Conservation (phyloP, 768 basidiomycete genomes). For the Pisolithus tinctorius region DNA sequence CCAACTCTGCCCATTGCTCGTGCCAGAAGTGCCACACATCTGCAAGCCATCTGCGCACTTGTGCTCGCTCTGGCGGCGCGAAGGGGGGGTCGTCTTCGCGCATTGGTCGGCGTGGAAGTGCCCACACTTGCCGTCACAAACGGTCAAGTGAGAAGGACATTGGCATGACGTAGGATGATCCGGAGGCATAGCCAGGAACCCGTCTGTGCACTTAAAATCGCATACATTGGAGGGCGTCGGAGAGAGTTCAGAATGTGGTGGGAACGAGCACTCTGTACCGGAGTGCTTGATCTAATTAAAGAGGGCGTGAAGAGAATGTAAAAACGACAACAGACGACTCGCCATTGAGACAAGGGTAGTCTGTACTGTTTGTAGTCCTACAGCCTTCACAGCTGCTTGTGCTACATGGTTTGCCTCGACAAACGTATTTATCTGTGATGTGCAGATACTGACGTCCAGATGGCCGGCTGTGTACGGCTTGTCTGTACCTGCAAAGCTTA, state of each 20-base stretch:
- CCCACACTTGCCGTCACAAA: slow-evolving; percentile 28
- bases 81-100: slow-evolving; percentile 6
- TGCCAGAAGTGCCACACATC: slow-evolving; percentile 20
- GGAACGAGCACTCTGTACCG: slow-evolving; percentile 25
- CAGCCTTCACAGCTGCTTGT: slow-evolving; percentile 15
- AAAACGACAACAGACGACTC: not conserved
- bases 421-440: slow-evolving; percentile 20
- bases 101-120: slow-evolving; percentile 16
- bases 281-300: slow-evolving; percentile 16
- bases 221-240: slow-evolving; percentile 18
- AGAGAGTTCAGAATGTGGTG: slow-evolving; percentile 19
- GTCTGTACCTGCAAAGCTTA: slow-evolving; percentile 4
- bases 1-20: slow-evolving; percentile 15
- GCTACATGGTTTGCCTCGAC: slow-evolving; percentile 18
- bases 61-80: slow-evolving; percentile 12
- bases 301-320: not conserved
- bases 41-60: slow-evolving; percentile 17
- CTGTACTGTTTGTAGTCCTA: slow-evolving; percentile 19
- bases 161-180: slow-evolving; percentile 17
- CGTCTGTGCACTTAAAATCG: slow-evolving; percentile 23
- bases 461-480: slow-evolving; percentile 17
- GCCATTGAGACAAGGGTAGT: slow-evolving; percentile 19
- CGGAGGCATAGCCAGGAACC: slow-evolving; percentile 17
- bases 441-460: slow-evolving; percentile 24
- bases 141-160: slow-evolving; percentile 19